phyloP scores from a whole-genome alignment of 345 rosid species.

The Turritis glabra region DNA sequence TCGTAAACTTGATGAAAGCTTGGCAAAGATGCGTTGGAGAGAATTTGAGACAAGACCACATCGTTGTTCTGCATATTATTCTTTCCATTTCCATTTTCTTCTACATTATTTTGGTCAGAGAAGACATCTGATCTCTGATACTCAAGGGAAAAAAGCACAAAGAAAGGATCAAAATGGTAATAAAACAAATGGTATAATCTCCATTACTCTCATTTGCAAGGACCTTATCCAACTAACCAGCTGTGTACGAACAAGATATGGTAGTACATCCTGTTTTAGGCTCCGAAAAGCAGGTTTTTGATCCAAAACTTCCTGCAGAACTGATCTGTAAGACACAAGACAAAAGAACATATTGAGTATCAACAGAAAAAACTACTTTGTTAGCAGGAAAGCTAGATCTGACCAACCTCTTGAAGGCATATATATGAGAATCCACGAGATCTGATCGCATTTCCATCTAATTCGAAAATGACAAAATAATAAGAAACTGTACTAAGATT shows the following conservation, averaged over 20 bases:
- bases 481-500: background rate
- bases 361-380: background rate
- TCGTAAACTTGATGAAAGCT: slow-evolving; percentile 68
- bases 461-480: slow-evolving; percentile 29
- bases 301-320: slow-evolving; percentile 70
- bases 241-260: slow-evolving; percentile 91
- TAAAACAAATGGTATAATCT: background rate
- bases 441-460: slow-evolving; percentile 95
- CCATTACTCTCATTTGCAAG: slow-evolving; percentile 15
- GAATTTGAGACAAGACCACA: slow-evolving; percentile 56
- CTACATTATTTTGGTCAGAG: slow-evolving; percentile 48
- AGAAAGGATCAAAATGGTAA: slow-evolving; percentile 22
- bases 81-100: slow-evolving; percentile 79
- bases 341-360: slow-evolving; percentile 14
- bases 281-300: slow-evolving; percentile 73
- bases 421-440: slow-evolving; percentile 96
- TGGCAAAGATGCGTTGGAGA: slow-evolving; percentile 70
- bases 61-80: slow-evolving; percentile 54
- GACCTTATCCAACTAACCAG: slow-evolving; percentile 63
- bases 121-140: slow-evolving; percentile 67
- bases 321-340: slow-evolving; percentile 54
- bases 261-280: slow-evolving; percentile 82
- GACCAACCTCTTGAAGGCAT: slow-evolving; percentile 91
- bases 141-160: slow-evolving; percentile 13
- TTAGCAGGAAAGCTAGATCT: slow-evolving; percentile 15